Evolutionary conservation across 225 moss, liverwort and hornwort genomes (phyloP).

Genomic region (Polytrichum formosum): DNA sequence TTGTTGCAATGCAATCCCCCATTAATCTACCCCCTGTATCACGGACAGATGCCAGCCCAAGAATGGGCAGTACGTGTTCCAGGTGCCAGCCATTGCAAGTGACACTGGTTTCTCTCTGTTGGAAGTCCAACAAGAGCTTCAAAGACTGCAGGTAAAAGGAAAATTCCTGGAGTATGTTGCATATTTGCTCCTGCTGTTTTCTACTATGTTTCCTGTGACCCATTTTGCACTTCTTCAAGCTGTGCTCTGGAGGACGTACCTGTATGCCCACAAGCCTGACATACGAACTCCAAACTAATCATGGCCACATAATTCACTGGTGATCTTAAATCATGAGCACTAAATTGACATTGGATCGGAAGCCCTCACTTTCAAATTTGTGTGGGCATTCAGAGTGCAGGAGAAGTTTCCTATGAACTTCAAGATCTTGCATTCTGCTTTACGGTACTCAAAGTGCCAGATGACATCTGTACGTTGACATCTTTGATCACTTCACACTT

Average conservation of each 20-base stretch:
- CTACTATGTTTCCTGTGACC: no score
- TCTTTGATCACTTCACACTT: slow-evolving; percentile 61
- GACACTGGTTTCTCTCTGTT: slow-evolving; percentile 55
- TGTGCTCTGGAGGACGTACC: no score
- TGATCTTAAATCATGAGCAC: no score
- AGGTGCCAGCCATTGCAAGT: slow-evolving; percentile 62
- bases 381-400: slow-evolving; percentile 53
- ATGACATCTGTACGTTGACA: slow-evolving; percentile 64
- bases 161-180: no score
- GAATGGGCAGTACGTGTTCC: slow-evolving; percentile 69
- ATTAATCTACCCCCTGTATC: neutral
- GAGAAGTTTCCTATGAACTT: slow-evolving; percentile 76
- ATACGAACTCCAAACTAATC: neutral
- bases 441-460: slow-evolving; percentile 55
- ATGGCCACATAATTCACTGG: no score
- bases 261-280: neutral
- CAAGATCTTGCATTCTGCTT: slow-evolving; percentile 87
- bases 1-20: no score
- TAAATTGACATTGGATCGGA: neutral
- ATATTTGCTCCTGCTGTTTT: no score
- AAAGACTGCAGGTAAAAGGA: slow-evolving; percentile 71
- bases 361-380: neutral
- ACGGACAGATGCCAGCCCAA: slow-evolving; percentile 65
- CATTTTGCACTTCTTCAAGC: no score
- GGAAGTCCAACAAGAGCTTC: slow-evolving; percentile 74